A percentile compares a stretch with the other conserved stretches of the same genome.
Conservation (phyloP, 345 rosid species). For the Gossypium stocksii region DNA sequence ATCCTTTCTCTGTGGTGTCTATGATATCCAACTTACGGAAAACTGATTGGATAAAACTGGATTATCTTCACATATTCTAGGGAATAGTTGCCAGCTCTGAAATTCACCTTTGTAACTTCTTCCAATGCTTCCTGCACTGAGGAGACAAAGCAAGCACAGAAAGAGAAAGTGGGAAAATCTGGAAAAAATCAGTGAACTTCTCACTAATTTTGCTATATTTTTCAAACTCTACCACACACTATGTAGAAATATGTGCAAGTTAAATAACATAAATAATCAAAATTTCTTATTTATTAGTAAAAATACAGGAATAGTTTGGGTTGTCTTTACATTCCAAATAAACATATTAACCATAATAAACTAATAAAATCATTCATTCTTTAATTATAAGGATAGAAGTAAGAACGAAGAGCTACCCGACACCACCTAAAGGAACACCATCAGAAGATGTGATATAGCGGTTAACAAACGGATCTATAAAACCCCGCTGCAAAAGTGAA, state of each 20-base stretch:
- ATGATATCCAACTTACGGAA: conserved; percentile 64
- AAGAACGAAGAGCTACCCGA: conserved; percentile 52
- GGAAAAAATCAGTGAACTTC: not conserved
- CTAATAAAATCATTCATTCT: not conserved
- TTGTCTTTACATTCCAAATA: conserved; percentile 3
- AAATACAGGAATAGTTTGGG: not conserved
- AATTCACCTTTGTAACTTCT: conserved; percentile 89
- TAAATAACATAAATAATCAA: not conserved
- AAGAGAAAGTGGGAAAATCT: not conserved
- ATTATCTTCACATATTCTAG: conserved; percentile 64
- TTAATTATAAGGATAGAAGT: not conserved
- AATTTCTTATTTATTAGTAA: not conserved
- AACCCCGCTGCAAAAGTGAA: conserved; percentile 37
- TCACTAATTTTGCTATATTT: not conserved
- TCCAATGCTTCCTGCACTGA: conserved; percentile 86
- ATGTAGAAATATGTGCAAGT: not conserved
- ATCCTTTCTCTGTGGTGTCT: not conserved
- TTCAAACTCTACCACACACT: not conserved
- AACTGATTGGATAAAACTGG: conserved; percentile 86
- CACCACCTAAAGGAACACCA: conserved; percentile 80
- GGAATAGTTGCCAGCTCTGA: conserved; percentile 75
- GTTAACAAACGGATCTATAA: conserved; percentile 63
- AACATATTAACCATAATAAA: not conserved
- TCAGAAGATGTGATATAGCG: conserved; percentile 52
- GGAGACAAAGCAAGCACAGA: not conserved